Conservation (phyloP, 768 basidiomycete genomes). For the Pulveroboletus sp. region DNA sequence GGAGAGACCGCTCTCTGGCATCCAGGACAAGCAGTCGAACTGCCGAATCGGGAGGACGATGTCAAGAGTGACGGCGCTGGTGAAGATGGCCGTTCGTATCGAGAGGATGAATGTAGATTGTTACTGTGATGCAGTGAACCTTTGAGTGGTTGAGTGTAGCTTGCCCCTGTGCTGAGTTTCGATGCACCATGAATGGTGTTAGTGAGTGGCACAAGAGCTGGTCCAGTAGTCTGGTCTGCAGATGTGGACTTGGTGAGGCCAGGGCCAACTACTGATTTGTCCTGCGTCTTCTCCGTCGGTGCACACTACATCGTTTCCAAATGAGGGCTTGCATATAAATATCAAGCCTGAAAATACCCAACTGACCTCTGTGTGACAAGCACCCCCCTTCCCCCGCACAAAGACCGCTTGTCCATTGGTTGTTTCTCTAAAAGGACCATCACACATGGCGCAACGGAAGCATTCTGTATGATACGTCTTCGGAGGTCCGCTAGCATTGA, state of each 20-base stretch:
- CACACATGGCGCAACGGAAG: conserved; percentile 68
- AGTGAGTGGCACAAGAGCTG: conserved; percentile 20
- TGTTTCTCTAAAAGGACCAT: conserved; percentile 57
- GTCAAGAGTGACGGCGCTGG: conserved; percentile 16
- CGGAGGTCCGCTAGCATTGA: conserved; percentile 37
- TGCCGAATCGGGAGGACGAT: conserved; percentile 30
- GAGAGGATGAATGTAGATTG: conserved; percentile 26
- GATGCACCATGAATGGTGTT: conserved; percentile 13
- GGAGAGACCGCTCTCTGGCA: conserved; percentile 69
- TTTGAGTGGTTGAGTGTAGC: conserved; percentile 9
- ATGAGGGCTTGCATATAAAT: conserved; percentile 5
- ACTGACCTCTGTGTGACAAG: conserved; percentile 60
- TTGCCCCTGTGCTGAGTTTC: conserved; percentile 2
- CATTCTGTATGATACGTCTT: conserved; percentile 70
- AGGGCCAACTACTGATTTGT: conserved; percentile 11
- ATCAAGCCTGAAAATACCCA: background rate
- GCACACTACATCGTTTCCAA: conserved; percentile 34
- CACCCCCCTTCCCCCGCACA: conserved; percentile 57
- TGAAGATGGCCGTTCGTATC: conserved; percentile 24
- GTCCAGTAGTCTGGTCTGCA: conserved; percentile 8
- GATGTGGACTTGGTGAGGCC: conserved; percentile 10
- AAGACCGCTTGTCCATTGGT: conserved; percentile 65
- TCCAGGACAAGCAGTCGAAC: conserved; percentile 61
- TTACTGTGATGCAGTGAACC: conserved; percentile 10
- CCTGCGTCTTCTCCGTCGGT: conserved; percentile 32